Percentiles rank a stretch among this genome's conserved stretches.
These are phyloP conservation scores for Aspergillus steynii DNA, from an alignment of 495 filamentous ascomycete species.

Conservation along the genomic window DNA sequence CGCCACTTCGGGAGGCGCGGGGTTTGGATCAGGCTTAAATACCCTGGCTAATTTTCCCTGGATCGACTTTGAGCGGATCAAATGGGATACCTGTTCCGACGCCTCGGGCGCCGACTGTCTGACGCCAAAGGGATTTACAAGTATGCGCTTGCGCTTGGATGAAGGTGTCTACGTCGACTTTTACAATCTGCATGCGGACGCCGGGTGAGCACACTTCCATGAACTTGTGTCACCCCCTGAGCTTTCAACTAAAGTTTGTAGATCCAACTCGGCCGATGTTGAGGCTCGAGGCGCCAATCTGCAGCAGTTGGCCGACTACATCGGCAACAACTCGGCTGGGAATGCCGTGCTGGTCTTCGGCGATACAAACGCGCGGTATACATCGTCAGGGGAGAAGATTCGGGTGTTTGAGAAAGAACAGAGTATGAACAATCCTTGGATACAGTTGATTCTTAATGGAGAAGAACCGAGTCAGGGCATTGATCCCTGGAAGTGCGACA, in stretches of 20 bases:
- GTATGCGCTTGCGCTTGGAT: conserved; percentile 52
- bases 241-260: conserved; percentile 2
- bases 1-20: conserved; percentile 59
- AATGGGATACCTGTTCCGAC: conserved; percentile 59
- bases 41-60: conserved; percentile 57
- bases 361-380: conserved; percentile 61
- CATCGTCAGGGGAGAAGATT: conserved; percentile 50
- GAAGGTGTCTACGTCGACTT: conserved; percentile 54
- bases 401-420: conserved; percentile 45
- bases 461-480: conserved; percentile 43
- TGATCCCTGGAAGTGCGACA: conserved; percentile 41
- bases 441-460: conserved; percentile 47
- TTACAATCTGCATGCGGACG: conserved; percentile 65
- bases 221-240: not conserved
- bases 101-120: conserved; percentile 56
- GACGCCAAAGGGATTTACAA: conserved; percentile 65
- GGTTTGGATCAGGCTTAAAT: conserved; percentile 62
- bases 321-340: conserved; percentile 49
- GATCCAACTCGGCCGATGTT: conserved; percentile 44
- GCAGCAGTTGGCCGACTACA: conserved; percentile 55
- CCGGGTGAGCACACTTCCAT: conserved; percentile 36
- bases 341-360: conserved; percentile 62
- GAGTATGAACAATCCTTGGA: conserved; percentile 53
- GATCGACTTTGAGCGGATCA: conserved; percentile 53
- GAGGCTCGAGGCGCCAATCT: conserved; percentile 54